These are phyloP conservation scores for Aspergillus sp. DNA, from an alignment of 2,329 filamentous ascomycete species.

Conservation along the genomic window DNA sequence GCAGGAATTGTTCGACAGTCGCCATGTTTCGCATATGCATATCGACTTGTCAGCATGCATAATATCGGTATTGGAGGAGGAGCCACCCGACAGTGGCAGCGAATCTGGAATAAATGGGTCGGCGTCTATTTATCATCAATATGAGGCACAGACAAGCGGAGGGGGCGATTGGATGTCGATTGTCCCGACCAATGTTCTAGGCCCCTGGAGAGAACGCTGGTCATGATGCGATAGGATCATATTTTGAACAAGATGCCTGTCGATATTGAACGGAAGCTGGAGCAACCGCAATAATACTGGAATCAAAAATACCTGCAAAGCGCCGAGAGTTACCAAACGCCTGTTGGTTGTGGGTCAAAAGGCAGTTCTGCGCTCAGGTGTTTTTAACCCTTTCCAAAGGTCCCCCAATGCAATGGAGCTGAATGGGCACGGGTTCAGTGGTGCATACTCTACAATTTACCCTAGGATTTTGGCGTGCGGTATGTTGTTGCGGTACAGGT, in stretches of 20 bases:
- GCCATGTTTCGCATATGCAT: not conserved
- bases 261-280: not conserved
- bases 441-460: not conserved
- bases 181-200: not conserved
- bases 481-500: not conserved
- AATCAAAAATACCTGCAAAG: not conserved
- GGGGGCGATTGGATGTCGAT: not conserved
- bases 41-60: conserved; percentile 1
- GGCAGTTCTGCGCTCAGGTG: conserved; percentile 3
- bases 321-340: not conserved
- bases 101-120: not conserved
- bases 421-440: not conserved
- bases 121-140: not conserved
- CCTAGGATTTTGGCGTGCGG: not conserved
- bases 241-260: not conserved
- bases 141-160: not conserved
- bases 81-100: not conserved
- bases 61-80: not conserved
- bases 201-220: not conserved
- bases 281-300: not conserved
- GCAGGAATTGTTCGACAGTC: not conserved
- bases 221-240: not conserved
- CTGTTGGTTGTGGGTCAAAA: not conserved
- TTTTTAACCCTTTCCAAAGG: not conserved
- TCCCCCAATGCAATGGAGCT: conserved; percentile 4